phyloP scores from a whole-genome alignment of 2,329 filamentous ascomycete genomes.

The Stagonosporopsis chrysanthemi region DNA sequence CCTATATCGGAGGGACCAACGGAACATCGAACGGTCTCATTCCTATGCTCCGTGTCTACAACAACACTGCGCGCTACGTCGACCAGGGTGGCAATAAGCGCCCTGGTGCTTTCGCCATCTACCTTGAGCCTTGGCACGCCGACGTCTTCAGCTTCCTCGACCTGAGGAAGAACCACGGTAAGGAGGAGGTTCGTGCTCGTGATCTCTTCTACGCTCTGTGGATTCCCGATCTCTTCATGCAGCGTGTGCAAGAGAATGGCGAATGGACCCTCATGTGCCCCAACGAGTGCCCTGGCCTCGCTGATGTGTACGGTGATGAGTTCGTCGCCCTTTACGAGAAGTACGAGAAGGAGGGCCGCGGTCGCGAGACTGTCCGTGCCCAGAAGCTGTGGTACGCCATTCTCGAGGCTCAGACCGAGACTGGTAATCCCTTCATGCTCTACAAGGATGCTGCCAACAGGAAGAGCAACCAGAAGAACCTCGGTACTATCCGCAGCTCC shows the following conservation, averaged over 20 bases:
- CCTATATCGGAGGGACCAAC: conserved; percentile 97
- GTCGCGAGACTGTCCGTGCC: conserved; percentile 90
- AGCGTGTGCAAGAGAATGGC: conserved; percentile 95
- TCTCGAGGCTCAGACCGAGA: conserved; percentile 97
- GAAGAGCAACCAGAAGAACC: conserved; percentile 99
- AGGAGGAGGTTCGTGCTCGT: conserved; percentile 95
- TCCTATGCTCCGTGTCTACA: conserved; percentile 98
- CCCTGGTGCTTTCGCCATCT: conserved; percentile 97
- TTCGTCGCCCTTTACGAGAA: conserved; percentile 91
- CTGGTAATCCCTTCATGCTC: conserved; percentile 98
- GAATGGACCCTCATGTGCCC: conserved; percentile 99
- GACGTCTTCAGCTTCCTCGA: conserved; percentile 98
- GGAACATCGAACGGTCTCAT: conserved; percentile 97
- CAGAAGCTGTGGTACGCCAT: conserved; percentile 99
- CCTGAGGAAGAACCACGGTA: conserved; percentile 98
- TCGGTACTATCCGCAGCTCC: conserved; percentile 97
- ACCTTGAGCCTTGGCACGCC: conserved; percentile 98
- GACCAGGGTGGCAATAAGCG: conserved; percentile 99
- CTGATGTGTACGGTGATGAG: conserved; percentile 96
- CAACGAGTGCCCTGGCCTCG: conserved; percentile 92
- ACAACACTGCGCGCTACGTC: conserved; percentile 98
- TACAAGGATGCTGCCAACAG: conserved; percentile 99
- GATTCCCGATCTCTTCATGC: conserved; percentile 99
- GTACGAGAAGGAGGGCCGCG: conserved; percentile 87
- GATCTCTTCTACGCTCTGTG: conserved; percentile 97